Percentiles rank a stretch among this genome's conserved stretches.
Conservation (phyloP, 306 rosid genomes). For the Quercus alba region DNA sequence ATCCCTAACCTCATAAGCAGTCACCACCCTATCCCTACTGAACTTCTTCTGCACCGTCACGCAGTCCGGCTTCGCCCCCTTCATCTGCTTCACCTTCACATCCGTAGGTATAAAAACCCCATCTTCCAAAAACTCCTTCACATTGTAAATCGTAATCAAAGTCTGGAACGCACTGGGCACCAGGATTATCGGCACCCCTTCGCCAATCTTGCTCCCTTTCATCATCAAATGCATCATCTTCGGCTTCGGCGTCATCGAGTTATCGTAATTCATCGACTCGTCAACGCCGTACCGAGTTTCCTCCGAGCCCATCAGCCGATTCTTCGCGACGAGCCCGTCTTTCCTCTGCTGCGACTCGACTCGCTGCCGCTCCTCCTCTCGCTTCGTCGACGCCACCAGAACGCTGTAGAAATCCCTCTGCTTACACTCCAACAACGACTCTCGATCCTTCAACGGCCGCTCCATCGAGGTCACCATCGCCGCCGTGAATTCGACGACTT, state of each 20-base stretch:
- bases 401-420: conserved; percentile 75
- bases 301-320: conserved; percentile 69
- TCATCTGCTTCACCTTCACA: conserved; percentile 92
- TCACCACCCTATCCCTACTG: conserved; percentile 90
- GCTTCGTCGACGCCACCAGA: conserved; percentile 68
- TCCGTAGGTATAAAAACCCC: conserved; percentile 89
- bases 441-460: conserved; percentile 81
- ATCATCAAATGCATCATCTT: conserved; percentile 62
- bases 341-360: conserved; percentile 90
- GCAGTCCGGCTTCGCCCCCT: conserved; percentile 83
- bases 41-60: conserved; percentile 99
- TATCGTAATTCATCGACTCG: conserved; percentile 50
- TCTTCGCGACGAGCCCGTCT: conserved; percentile 94
- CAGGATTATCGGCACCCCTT: conserved; percentile 89
- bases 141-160: conserved; percentile 78
- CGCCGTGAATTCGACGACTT: conserved; percentile 39
- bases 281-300: conserved; percentile 68
- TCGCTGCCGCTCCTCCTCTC: conserved; percentile 91
- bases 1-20: conserved; percentile 97
- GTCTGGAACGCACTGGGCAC: conserved; percentile 97
- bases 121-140: conserved; percentile 93
- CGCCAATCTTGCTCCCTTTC: conserved; percentile 82
- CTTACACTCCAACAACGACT: conserved; percentile 74
- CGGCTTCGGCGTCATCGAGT: conserved; percentile 54
- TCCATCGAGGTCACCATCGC: conserved; percentile 53